Conservation (phyloP, 1,139 yeast species). For the Magnusiomyces suaveolens region DNA sequence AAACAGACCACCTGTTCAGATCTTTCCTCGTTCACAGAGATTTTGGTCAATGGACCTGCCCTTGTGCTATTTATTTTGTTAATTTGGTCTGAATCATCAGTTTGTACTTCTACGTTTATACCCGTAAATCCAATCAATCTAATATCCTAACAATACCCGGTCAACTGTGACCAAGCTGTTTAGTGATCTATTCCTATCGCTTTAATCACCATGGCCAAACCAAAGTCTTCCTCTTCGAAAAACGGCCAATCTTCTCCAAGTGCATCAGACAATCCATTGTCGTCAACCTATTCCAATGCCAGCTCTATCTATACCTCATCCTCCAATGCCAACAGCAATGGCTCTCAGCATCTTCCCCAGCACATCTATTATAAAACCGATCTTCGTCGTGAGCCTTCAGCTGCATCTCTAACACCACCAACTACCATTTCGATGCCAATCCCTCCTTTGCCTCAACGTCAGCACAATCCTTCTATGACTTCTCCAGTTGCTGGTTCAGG, state of each 20-base stretch:
- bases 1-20: no score
- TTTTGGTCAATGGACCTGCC: no score
- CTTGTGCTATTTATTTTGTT: no score
- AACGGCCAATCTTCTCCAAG: neutral
- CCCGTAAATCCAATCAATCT: no score
- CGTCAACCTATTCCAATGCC: neutral
- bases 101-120: no score
- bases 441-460: slow-evolving; percentile 23
- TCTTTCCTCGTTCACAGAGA: no score
- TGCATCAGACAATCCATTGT: neutral
- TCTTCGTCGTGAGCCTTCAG: slow-evolving; percentile 1
- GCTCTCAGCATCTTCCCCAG: neutral
- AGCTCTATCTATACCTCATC: neutral
- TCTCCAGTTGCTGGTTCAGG: neutral
- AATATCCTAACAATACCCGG: no score
- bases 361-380: neutral
- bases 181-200: no score
- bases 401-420: slow-evolving; percentile 17
- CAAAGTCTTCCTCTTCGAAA: neutral
- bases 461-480: slow-evolving; percentile 10
- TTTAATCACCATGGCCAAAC: slow-evolving; percentile 2
- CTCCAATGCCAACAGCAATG: neutral
- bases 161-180: no score
- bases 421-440: slow-evolving; percentile 24
- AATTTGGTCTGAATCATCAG: no score